These are phyloP conservation scores for Panicum virgatum DNA, from an alignment of 202 grass and related monocot species.

Conservation along the genomic window DNA sequence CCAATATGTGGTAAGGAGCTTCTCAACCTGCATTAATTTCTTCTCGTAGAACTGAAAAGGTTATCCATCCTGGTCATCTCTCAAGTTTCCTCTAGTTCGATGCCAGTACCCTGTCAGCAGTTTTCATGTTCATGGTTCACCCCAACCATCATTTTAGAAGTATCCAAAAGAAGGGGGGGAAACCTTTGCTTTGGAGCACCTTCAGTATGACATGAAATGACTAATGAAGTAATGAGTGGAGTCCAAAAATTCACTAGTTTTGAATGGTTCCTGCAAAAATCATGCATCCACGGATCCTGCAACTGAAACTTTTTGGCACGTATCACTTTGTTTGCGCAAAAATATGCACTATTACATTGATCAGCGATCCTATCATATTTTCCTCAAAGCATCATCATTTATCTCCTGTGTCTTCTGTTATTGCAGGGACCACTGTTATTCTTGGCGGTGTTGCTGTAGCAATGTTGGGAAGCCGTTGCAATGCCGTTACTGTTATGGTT, in stretches of 20 bases:
- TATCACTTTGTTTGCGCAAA: not conserved
- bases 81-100: not conserved
- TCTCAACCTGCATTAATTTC: not conserved
- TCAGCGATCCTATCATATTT: not conserved
- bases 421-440: slow-evolving; percentile 77
- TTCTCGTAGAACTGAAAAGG: not conserved
- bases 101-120: not conserved
- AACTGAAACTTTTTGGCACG: not conserved
- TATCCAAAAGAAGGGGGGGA: not conserved
- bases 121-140: slow-evolving; percentile 5
- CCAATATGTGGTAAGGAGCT: slow-evolving; percentile 77
- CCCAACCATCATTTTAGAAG: not conserved
- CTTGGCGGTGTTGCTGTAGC: slow-evolving; percentile 79
- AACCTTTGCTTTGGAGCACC: not conserved
- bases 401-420: not conserved
- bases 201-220: not conserved
- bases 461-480: slow-evolving; percentile 65
- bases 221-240: not conserved
- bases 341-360: not conserved
- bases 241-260: not conserved
- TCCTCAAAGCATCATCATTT: slow-evolving; percentile 3
- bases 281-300: not conserved
- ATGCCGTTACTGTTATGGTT: slow-evolving; percentile 79
- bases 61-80: not conserved
- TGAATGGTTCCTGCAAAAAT: not conserved